Evolutionary conservation across 2,329 filamentous ascomycete species (phyloP), one percentile per base, ranked within the genome.

Genomic region (Aspergillus sp.): DNA sequence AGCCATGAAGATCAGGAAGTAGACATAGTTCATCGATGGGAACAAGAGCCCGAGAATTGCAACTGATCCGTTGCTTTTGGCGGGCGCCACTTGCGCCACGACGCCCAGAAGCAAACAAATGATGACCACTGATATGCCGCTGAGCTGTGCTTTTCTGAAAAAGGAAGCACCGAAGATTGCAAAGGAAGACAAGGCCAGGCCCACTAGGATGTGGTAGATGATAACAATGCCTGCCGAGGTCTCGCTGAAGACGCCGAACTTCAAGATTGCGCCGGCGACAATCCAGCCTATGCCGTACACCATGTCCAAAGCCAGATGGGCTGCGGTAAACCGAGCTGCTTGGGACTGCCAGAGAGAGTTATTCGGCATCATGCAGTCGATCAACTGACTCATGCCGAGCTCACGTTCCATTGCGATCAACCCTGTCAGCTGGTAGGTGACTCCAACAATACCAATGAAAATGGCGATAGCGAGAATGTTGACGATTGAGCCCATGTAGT

Each of bases 311-410:
- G 92, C 86, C 26, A 95, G 73, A 71, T 96, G 91, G 61, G 92
- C 88, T 0, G 92, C 87, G 9, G 93, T 71, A 14, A 96, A 82
- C n/a, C 93, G 84, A 1, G 90, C 88, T 22, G 87, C 85, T 75
- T 94, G 91, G 10, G 90, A 87, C 69, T 91, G 83, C 91, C 91
- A 96, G 49, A 85, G 80, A 52, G 83, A 83, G 56, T 83, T 82
- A 57, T 90, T 90, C 0, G 91, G 89, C 82, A 95, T 93, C 91
- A 96, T 96, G 56, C 91, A 89, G 75, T 97, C 93, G 49, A 97
- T 86, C 29, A 97, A 81, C 63, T 92, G 90, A 4, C 91, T 91
- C 84, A 96, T 95, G 59, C 92, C 93, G 16, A 87, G 81, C 78
- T 97, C 93, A 57, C 93, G 83, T 76, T 97, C 93, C 2, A 88